Evolutionary conservation across 441 rosid species (phyloP).

Genomic region (Gossypium davidsonii): DNA sequence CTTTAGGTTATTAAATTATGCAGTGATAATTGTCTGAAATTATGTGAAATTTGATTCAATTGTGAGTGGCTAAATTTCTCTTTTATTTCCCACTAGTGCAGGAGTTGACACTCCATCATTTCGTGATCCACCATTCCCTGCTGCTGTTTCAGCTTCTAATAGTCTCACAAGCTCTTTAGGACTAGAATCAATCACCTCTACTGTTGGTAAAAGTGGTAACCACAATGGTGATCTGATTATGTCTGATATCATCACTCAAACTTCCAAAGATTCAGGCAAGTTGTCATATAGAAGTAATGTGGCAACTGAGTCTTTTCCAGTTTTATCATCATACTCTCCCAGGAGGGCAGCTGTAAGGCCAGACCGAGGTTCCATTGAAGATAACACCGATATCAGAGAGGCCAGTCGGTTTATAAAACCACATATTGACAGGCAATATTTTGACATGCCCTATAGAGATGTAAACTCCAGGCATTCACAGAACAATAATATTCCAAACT

Average conservation of each 20-base stretch:
- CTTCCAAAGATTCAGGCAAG: constrained; percentile 86
- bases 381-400: constrained; percentile 52
- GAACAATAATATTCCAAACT: constrained; percentile 74
- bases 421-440: constrained; percentile 65
- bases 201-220: constrained; percentile 48
- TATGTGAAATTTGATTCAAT: background rate
- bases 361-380: constrained; percentile 66
- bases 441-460: constrained; percentile 57
- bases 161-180: constrained; percentile 42
- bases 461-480: constrained; percentile 61
- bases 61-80: constrained; percentile 56
- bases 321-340: constrained; percentile 57
- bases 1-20: constrained; percentile 18
- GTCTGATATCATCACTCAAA: constrained; percentile 83
- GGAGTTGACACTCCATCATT: constrained; percentile 99
- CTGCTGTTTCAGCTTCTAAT: constrained; percentile 67
- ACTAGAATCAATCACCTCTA: constrained; percentile 49
- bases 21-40: constrained; percentile 12
- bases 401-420: constrained; percentile 49
- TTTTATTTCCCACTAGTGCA: constrained; percentile 81
- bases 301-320: constrained; percentile 53
- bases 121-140: constrained; percentile 91
- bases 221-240: constrained; percentile 83
- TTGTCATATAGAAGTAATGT: constrained; percentile 48
- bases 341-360: constrained; percentile 67